phyloP scores from a whole-genome alignment of 169 alveolate genomes.

The Plasmodium relictum region DNA sequence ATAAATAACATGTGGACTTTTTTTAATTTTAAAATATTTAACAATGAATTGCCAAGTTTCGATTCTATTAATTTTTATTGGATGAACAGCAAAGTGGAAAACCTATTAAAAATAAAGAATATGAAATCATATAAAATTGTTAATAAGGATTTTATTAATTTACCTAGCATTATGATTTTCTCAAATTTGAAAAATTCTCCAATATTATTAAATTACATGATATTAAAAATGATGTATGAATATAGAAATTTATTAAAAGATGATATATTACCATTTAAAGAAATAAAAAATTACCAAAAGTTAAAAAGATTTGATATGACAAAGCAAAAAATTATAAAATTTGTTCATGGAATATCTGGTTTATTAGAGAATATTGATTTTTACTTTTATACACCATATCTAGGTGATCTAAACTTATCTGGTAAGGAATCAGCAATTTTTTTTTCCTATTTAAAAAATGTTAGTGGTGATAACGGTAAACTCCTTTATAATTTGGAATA shows the following conservation, averaged over 20 bases:
- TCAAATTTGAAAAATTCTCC: constrained; percentile 49
- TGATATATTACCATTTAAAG: constrained; percentile 62
- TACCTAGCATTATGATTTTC: constrained; percentile 37
- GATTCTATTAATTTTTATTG: constrained; percentile 47
- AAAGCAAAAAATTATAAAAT: constrained; percentile 63
- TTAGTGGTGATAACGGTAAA: background rate
- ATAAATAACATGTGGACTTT: constrained; percentile 69
- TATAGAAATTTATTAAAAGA: constrained; percentile 27
- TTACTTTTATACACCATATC: constrained; percentile 54
- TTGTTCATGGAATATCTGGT: constrained; percentile 64
- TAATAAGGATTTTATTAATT: constrained; percentile 46
- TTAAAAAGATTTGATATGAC: constrained; percentile 40
- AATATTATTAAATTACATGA: constrained; percentile 50
- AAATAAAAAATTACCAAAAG: constrained; percentile 41
- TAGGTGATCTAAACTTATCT: constrained; percentile 68
- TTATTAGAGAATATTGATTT: constrained; percentile 71
- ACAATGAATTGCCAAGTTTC: constrained; percentile 55
- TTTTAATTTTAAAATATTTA: constrained; percentile 64
- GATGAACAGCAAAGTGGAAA: constrained; percentile 38
- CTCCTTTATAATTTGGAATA: constrained; percentile 28
- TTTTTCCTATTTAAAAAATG: constrained; percentile 44
- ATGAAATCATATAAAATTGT: constrained; percentile 69
- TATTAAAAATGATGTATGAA: constrained; percentile 69
- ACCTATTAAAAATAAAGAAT: constrained; percentile 29
- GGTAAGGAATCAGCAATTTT: constrained; percentile 30